Evolutionary conservation across 2,329 filamentous ascomycete species (phyloP).

Genomic region (Dissoconium aciculare): DNA sequence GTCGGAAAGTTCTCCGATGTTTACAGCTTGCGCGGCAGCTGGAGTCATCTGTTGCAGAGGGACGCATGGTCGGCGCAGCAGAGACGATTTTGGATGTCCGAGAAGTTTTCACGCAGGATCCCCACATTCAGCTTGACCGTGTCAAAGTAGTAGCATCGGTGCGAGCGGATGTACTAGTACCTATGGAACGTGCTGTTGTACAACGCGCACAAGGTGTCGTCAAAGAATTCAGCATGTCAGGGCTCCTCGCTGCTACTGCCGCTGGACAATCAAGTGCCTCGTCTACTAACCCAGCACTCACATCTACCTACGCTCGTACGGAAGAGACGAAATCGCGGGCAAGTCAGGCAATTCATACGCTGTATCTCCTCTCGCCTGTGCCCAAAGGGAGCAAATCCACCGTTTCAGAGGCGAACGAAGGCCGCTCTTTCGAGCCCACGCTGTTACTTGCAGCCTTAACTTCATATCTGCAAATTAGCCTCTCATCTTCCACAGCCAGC

Average conservation of each 20-base stretch:
- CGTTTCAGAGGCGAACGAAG: too few species aligned
- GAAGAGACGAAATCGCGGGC: constrained; percentile 64
- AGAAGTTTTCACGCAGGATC: constrained; percentile 4
- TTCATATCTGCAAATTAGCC: constrained; percentile 62
- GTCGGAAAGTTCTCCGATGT: constrained; percentile 60
- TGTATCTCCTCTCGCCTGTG: constrained; percentile 69
- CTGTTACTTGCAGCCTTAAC: constrained; percentile 65
- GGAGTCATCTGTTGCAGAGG: constrained; percentile 36
- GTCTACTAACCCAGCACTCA: constrained; percentile 15
- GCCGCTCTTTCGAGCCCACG: constrained; percentile 53
- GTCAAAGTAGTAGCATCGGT: constrained; percentile 60
- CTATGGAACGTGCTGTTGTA: constrained; percentile 59
- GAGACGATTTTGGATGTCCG: constrained; percentile 58
- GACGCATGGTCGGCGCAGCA: constrained; percentile 66
- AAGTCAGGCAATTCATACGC: constrained; percentile 55
- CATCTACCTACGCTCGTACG: constrained; percentile 41
- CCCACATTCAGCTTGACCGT: constrained; percentile 52
- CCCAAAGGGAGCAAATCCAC: constrained; percentile 30
- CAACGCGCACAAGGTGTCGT: constrained; percentile 63
- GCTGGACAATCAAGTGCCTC: constrained; percentile 7
- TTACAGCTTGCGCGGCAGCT: constrained; percentile 72
- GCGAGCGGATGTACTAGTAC: constrained; percentile 51
- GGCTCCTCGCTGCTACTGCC: constrained; percentile 25
- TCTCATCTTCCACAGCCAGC: constrained; percentile 63
- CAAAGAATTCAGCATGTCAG: constrained; percentile 66